Conservation (phyloP, 1,139 yeast genomes). For the Hyphopichia pseudoburtonii region DNA sequence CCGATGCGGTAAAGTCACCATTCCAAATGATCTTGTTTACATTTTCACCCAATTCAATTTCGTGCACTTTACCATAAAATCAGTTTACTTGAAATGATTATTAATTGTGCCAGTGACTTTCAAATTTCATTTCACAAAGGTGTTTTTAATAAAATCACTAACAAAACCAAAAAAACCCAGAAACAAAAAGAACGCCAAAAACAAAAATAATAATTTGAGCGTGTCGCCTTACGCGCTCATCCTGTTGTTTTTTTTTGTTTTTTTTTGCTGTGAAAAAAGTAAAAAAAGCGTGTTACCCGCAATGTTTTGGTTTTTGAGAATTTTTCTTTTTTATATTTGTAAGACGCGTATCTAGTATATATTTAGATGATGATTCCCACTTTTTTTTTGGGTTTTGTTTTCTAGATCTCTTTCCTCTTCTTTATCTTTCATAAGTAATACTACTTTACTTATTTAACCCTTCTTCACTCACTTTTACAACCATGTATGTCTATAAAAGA, state of each 20-base stretch:
- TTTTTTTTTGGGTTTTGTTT: background rate
- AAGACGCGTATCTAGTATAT: slow-evolving; percentile 4
- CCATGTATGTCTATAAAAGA: slow-evolving; percentile 56
- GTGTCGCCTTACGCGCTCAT: too few relatives aligned
- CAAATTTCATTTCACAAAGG: too few relatives aligned
- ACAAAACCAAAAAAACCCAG: background rate
- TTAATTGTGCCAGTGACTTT: background rate
- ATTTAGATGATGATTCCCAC: slow-evolving; percentile 1
- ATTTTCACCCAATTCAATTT: background rate
- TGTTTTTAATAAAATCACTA: background rate
- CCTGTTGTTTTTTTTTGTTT: too few relatives aligned
- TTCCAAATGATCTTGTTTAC: background rate
- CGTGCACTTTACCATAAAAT: too few relatives aligned
- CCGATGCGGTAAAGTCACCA: background rate
- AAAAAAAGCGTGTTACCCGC: background rate
- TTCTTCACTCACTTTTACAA: slow-evolving; percentile 4
- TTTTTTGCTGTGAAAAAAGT: too few relatives aligned
- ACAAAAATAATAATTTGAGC: too few relatives aligned
- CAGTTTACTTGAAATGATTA: background rate
- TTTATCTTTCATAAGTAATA: slow-evolving; percentile 3
- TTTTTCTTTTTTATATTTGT: background rate
- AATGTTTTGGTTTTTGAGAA: slow-evolving; percentile 1
- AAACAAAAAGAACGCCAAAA: background rate
- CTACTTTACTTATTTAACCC: slow-evolving; percentile 1
- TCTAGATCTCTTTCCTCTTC: background rate